Evolutionary conservation across 2,329 filamentous ascomycete genomes (phyloP), one percentile per base, ranked within the genome.

Genomic region (Aspergillus unguis): DNA sequence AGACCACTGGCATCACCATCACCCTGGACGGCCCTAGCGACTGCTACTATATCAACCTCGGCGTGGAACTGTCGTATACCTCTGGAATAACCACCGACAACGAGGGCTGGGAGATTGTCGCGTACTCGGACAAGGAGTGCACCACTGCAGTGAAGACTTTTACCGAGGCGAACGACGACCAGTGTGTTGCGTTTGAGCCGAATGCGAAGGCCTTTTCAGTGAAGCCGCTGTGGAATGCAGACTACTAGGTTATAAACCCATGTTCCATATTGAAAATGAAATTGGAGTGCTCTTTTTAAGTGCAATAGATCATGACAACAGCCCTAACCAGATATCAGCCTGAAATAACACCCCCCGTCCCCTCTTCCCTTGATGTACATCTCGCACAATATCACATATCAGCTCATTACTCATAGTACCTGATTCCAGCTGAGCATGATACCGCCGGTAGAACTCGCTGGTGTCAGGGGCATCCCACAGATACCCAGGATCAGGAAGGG

Each of bases 41-140:
- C 25, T 46, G 44, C 32, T 37, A n/a, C 29, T 46, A 27, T 4
- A 5, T 37, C 6, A 46, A 46, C 27, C 23, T 46, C 4, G 44
- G 32, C 23, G 9, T 29, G 3, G 9, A n/a, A 3, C 26, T 10
- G 25, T 27, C 17, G 44, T 51, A 43, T 31, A 9, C 11, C 26
- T 6, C 25, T 8, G 49, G n/a, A 8, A 9, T 29, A 1, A 26
- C 44, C 17, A 23, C 29, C 5, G 31, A 33, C 17, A 58, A 56
- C 32, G 36, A 48, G 25, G 56, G 53, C 3, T 60, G 46, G 50
- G 17, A 48, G 10, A 45, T 58, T 27, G 33, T 32, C 4, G 37
- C 27, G 11, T 58, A 49, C 37, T 23, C 35, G 6, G 50, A 52
- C 29, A 3, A 11, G 3, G 44, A 40, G 6, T 52, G 50, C 17